These are phyloP conservation scores for Rickenella mellea DNA, from an alignment of 768 basidiomycete genomes.

Conservation along the genomic window DNA sequence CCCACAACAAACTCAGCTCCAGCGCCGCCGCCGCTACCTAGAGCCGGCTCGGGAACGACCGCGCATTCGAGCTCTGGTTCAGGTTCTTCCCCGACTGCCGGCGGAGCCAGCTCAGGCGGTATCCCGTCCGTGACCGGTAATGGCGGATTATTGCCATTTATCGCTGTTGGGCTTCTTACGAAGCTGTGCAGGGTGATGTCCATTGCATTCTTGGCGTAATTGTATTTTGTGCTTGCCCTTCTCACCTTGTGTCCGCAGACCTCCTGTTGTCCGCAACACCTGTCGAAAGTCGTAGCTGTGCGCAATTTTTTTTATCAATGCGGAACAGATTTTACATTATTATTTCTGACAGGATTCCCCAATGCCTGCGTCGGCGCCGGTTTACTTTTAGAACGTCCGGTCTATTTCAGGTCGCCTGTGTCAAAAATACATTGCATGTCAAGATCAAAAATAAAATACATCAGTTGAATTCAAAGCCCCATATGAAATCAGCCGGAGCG, in stretches of 20 bases:
- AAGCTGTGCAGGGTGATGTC: not conserved
- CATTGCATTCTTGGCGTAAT: too few relatives aligned
- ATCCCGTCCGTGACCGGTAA: not conserved
- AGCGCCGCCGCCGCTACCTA: not conserved
- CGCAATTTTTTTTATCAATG: constrained; percentile 13
- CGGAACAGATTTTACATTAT: not conserved
- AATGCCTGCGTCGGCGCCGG: constrained; percentile 75
- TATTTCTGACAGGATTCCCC: constrained; percentile 43
- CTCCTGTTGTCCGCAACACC: constrained; percentile 62
- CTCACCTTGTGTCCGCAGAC: constrained; percentile 25
- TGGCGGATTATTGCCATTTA: not conserved
- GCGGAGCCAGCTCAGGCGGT: not conserved
- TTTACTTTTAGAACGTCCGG: too few relatives aligned
- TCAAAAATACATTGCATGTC: too few relatives aligned
- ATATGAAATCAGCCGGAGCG: constrained; percentile 13
- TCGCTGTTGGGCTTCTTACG: not conserved
- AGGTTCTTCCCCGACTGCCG: not conserved
- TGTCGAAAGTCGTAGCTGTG: constrained; percentile 56
- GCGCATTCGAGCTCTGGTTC: not conserved
- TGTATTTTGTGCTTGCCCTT: too few relatives aligned
- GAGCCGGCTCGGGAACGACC: not conserved
- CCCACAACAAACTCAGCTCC: not conserved
- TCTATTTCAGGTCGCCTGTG: too few relatives aligned
- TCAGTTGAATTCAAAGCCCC: too few relatives aligned
- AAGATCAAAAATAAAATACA: too few relatives aligned